Base-by-base conservation (phyloP, 441 rosid genomes). In the Pelargonium cotyledonis region DNA sequence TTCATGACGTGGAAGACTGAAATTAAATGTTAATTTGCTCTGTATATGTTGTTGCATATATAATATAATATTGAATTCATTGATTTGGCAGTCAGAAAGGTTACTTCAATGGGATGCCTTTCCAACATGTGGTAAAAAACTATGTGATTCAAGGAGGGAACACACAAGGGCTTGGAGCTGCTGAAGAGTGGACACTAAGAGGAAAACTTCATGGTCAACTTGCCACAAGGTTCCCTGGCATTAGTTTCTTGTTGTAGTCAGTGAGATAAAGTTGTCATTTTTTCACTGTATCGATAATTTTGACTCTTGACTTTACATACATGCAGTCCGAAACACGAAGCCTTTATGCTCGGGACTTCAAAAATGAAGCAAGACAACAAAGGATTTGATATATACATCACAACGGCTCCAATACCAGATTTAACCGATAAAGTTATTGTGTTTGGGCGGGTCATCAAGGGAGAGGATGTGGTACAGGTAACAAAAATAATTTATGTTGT, bases 381-480 rank as follows among this genome's bases (percentile, higher is more conserved):
- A 78, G 88, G 74, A 68, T 88, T 90, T 68, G 92, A 86, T 74
- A 79, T 92, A 58, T 82, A 85, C 65, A 86, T 92, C 66, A 92
- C 97, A 44, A 92, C 98, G 46, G 92, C 97, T 9, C 98, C 97
- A 65, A 86, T 92, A 75, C 94, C 91, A 5, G 89, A 90, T 83
- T 75, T 89, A 70, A 88, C 81, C 70, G 91, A 92, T 29, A 89
- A 83, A 71, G 83, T 89, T 65, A 76, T 79, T 51, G 92, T 86
- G 70, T 90, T 92, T 70, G 97, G 97, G 65, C 82, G 91, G 68
- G 94, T 91, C 60, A 75, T 92, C 70, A 86, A 85, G 79, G 97
- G 98, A 40, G 87, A 90, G 77, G 97, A 90, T 72, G 91, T 89
- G 46, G 97, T 90, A 49, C 94, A 90, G 96, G 98, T 94, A 82